phyloP scores from a whole-genome alignment of 2,329 filamentous ascomycete genomes.

The Colletotrichum tropicicola region DNA sequence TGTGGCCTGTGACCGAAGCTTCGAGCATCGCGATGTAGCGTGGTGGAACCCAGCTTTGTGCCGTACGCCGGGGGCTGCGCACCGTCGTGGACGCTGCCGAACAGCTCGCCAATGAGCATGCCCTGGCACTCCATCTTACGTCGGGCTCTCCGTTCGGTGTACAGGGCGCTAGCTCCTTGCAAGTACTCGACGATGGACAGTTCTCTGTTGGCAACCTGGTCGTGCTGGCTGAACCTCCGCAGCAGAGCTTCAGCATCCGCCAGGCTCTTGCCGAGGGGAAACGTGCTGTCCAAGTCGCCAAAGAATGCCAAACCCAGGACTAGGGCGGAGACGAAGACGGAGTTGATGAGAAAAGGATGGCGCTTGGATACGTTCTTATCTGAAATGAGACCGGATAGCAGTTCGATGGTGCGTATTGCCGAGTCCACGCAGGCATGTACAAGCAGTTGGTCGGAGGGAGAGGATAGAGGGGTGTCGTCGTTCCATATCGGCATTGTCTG shows the following conservation, averaged over 20 bases:
- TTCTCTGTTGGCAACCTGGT: slow-evolving; percentile 35
- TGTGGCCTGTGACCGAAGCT: background rate
- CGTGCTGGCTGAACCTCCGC: slow-evolving; percentile 33
- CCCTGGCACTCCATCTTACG: slow-evolving; percentile 35
- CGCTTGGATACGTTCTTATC: slow-evolving; percentile 47
- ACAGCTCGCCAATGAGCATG: slow-evolving; percentile 34
- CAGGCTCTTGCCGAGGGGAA: slow-evolving; percentile 40
- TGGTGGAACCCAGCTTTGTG: background rate
- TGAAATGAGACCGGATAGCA: slow-evolving; percentile 45
- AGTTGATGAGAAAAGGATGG: slow-evolving; percentile 55
- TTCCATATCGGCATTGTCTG: background rate
- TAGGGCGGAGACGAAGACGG: slow-evolving; percentile 53
- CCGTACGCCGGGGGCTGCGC: background rate
- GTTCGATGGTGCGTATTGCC: slow-evolving; percentile 45
- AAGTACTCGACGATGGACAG: slow-evolving; percentile 34
- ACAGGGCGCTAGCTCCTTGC: slow-evolving; percentile 34
- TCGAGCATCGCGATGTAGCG: background rate
- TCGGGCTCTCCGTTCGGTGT: slow-evolving; percentile 33
- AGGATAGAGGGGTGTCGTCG: background rate
- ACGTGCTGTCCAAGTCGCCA: slow-evolving; percentile 49
- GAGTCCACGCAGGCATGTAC: slow-evolving; percentile 45
- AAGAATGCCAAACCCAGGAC: slow-evolving; percentile 55
- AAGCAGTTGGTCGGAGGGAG: slow-evolving; percentile 35
- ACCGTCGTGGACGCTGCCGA: slow-evolving; percentile 35
- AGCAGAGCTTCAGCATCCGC: slow-evolving; percentile 35